Evolutionary conservation across 345 rosid genomes (phyloP), one percentile per base, ranked within the genome.

Genomic region (Stellera chamaejasme): DNA sequence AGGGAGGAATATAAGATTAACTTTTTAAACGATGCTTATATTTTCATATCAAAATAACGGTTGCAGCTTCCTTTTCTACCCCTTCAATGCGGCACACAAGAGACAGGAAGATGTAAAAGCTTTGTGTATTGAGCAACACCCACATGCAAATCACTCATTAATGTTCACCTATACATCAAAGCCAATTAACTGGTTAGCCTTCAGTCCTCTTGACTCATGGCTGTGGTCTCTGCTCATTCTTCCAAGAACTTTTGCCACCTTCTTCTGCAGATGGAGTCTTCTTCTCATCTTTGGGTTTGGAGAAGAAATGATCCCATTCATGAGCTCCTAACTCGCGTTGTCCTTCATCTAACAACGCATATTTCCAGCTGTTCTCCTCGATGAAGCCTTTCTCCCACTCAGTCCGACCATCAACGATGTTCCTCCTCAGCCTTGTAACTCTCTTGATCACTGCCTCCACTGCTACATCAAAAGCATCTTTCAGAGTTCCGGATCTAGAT

Each of bases 291-390:
- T 90, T 90, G 1, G 95, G 95, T 59, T 87, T 84, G 49, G 95
- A 90, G 78, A 90, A 90, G 82, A 90, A 90, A 0, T 95, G 95
- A 55, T 90, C 97, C 97, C 97, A 90, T 23, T 75, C 93, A 50
- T 90, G 97, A 13, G 72, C 80, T 15, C 97, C 95, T 0, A 70
- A 93, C 57, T 82, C 82, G 2, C 93, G 70, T 45, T 86, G 80
- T 15, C 95, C 97, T 72, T 81, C 88, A 36, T 90, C 97, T 58
- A 90, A 64, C 68, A 90, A 75, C 0, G 75, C 90, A 45, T 90
- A 90, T 66, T 90, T 90, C 97, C 97, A 90, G 59, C 95, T 80
- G 62, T 91, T 88, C 77, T 85, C 96, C 69, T 82, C 96, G 68
- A 85, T 75, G 48, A 91, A 91, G 63, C 82, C 62, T 19, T 32